A percentile compares a stretch with the other conserved stretches of the same genome.
These are phyloP conservation scores for Laburnicola sp. DNA, from an alignment of 2,329 filamentous ascomycete species.

Conservation along the genomic window DNA sequence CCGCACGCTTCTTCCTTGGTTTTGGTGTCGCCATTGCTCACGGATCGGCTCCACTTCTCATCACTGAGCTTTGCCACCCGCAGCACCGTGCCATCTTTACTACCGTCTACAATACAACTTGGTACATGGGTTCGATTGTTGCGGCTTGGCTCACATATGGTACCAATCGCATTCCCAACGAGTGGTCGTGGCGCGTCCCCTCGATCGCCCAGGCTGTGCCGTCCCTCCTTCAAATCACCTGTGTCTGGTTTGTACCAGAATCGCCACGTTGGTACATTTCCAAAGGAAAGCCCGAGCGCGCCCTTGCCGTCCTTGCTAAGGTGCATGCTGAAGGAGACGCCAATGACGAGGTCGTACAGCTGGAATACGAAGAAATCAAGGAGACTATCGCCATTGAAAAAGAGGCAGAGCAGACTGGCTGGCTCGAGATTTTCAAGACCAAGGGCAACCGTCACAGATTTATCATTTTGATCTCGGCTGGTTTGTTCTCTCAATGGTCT, in stretches of 20 bases:
- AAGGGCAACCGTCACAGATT: constrained; percentile 58
- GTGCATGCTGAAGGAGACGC: constrained; percentile 64
- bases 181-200: constrained; percentile 58
- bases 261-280: constrained; percentile 65
- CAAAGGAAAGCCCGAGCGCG: constrained; percentile 63
- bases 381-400: constrained; percentile 53
- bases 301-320: constrained; percentile 60
- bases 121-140: constrained; percentile 58
- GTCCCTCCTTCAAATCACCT: constrained; percentile 47
- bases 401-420: constrained; percentile 50
- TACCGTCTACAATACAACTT: constrained; percentile 26
- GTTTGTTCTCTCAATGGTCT: constrained; percentile 60
- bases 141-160: constrained; percentile 54
- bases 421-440: constrained; percentile 53
- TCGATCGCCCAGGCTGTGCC: constrained; percentile 56
- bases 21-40: constrained; percentile 33
- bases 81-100: constrained; percentile 32
- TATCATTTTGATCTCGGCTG: constrained; percentile 57
- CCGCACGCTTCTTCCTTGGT: constrained; percentile 31
- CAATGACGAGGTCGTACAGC: constrained; percentile 42
- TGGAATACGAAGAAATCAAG: constrained; percentile 57
- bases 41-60: constrained; percentile 35
- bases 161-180: constrained; percentile 40
- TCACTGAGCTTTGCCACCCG: constrained; percentile 52
- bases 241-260: constrained; percentile 55